Percentiles rank a stretch among this genome's conserved stretches.
These are phyloP conservation scores for Aulographum hederae DNA, from an alignment of 2,329 filamentous ascomycete species.

Conservation along the genomic window DNA sequence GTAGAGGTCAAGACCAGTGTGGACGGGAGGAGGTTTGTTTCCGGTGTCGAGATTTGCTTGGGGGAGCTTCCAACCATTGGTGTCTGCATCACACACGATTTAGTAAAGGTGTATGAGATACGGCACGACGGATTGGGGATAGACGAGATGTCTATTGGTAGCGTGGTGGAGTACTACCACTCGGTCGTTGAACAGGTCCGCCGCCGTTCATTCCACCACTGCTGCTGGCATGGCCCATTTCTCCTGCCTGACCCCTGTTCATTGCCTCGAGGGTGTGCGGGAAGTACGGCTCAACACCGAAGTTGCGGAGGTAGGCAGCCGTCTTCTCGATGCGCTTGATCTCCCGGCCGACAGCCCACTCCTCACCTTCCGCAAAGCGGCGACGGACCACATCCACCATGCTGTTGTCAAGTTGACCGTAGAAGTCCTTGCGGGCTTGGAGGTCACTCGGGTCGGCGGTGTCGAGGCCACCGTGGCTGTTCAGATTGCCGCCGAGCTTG, in stretches of 20 bases:
- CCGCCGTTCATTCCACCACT: neutral
- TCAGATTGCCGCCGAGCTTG: constrained; percentile 36
- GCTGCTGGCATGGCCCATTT: neutral
- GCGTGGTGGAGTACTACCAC: too few species aligned
- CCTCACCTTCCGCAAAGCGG: constrained; percentile 31
- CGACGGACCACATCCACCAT: constrained; percentile 35
- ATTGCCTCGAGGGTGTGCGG: constrained; percentile 31
- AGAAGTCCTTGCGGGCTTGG: constrained; percentile 29
- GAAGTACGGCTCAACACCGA: constrained; percentile 35
- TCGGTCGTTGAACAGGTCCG: too few species aligned
- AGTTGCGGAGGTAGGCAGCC: constrained; percentile 30
- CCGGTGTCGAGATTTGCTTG: too few species aligned
- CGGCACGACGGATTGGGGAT: too few species aligned
- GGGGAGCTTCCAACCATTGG: too few species aligned
- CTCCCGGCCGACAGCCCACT: constrained; percentile 32
- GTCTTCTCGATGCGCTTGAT: constrained; percentile 39
- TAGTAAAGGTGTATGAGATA: too few species aligned
- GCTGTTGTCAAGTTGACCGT: constrained; percentile 26
- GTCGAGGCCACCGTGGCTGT: constrained; percentile 33
- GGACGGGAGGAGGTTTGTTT: too few species aligned
- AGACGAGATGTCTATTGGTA: too few species aligned
- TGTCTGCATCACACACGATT: too few species aligned
- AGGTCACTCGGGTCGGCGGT: constrained; percentile 26
- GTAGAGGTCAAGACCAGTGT: too few species aligned
- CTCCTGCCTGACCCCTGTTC: constrained; percentile 17